Percentiles rank a stretch among this genome's conserved stretches.
Evolutionary conservation across 768 basidiomycete species (phyloP).

Genomic region (Leucogyrophana mollusca): DNA sequence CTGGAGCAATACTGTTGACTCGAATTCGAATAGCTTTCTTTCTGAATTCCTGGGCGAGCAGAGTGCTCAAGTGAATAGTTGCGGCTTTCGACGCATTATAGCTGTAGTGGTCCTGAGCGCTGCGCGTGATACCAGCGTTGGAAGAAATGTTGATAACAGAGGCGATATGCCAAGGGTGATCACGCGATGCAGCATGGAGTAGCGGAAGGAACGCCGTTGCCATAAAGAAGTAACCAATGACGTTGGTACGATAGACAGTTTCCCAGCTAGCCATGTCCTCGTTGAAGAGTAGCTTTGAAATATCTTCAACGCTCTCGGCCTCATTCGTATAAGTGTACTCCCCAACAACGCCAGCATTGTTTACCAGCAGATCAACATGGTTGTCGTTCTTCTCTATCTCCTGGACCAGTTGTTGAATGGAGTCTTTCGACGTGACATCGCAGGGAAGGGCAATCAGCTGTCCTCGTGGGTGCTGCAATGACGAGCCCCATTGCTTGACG

Average conservation of each 20-base stretch:
- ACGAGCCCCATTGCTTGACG: slow-evolving; percentile 20
- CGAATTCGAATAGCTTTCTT: slow-evolving; percentile 26
- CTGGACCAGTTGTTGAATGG: slow-evolving; percentile 20
- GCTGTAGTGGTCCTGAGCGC: slow-evolving; percentile 41
- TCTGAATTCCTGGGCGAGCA: slow-evolving; percentile 34
- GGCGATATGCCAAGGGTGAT: slow-evolving; percentile 27
- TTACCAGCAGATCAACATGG: slow-evolving; percentile 32
- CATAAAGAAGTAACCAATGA: slow-evolving; percentile 33
- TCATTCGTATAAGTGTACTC: slow-evolving; percentile 22
- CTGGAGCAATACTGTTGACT: slow-evolving; percentile 35
- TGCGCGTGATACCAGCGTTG: slow-evolving; percentile 41
- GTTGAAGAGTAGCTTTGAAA: slow-evolving; percentile 25
- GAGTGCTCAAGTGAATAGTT: slow-evolving; percentile 30
- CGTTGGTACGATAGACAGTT: slow-evolving; percentile 31
- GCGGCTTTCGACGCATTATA: slow-evolving; percentile 44
- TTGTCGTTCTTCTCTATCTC: slow-evolving; percentile 24
- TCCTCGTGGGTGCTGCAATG: slow-evolving; percentile 24
- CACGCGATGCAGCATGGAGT: slow-evolving; percentile 33
- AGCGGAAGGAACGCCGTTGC: slow-evolving; percentile 45
- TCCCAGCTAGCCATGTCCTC: slow-evolving; percentile 26
- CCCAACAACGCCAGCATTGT: slow-evolving; percentile 29
- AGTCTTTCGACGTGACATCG: slow-evolving; percentile 26
- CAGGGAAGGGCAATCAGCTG: slow-evolving; percentile 26
- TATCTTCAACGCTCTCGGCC: slow-evolving; percentile 23
- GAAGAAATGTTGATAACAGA: slow-evolving; percentile 40